These are phyloP conservation scores for Fusarium dlaminii DNA, from an alignment of 2,329 filamentous ascomycete species.

Conservation along the genomic window DNA sequence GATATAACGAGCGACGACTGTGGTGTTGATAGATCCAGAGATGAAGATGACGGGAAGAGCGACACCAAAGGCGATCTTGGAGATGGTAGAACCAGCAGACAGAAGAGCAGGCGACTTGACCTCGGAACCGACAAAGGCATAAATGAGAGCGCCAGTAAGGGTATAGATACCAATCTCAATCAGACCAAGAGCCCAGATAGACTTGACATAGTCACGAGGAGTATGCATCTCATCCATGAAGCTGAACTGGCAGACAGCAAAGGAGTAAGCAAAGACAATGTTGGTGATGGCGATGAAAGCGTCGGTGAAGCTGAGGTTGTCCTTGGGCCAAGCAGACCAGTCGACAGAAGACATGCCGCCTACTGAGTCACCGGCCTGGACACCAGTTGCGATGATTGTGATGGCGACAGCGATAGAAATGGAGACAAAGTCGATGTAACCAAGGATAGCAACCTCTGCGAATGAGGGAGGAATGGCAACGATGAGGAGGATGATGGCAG, in stretches of 20 bases:
- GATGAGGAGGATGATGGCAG: conserved; percentile 56
- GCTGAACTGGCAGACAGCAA: conserved; percentile 61
- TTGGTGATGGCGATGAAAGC: conserved; percentile 71
- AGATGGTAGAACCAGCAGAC: conserved; percentile 66
- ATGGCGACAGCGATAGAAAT: conserved; percentile 71
- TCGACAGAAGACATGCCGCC: conserved; percentile 47
- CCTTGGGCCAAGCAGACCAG: conserved; percentile 59
- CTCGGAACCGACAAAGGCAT: conserved; percentile 71
- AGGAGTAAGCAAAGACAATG: conserved; percentile 76
- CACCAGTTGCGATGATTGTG: conserved; percentile 72
- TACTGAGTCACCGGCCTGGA: conserved; percentile 48
- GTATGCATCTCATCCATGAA: conserved; percentile 66
- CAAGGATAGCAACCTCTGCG: conserved; percentile 59
- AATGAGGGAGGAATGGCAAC: conserved; percentile 60
- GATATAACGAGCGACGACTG: conserved; percentile 57
- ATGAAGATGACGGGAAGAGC: conserved; percentile 79
- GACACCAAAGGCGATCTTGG: conserved; percentile 75
- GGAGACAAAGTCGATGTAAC: conserved; percentile 67
- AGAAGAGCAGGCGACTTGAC: conserved; percentile 75
- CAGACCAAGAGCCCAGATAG: conserved; percentile 69
- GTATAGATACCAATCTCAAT: conserved; percentile 74
- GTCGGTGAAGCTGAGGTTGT: conserved; percentile 58
- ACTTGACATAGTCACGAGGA: conserved; percentile 58
- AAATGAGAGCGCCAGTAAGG: conserved; percentile 72
- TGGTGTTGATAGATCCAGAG: conserved; percentile 75